These are phyloP conservation scores for Trichoderma semiorbis DNA, from an alignment of 2,329 filamentous ascomycete genomes.

Conservation along the genomic window DNA sequence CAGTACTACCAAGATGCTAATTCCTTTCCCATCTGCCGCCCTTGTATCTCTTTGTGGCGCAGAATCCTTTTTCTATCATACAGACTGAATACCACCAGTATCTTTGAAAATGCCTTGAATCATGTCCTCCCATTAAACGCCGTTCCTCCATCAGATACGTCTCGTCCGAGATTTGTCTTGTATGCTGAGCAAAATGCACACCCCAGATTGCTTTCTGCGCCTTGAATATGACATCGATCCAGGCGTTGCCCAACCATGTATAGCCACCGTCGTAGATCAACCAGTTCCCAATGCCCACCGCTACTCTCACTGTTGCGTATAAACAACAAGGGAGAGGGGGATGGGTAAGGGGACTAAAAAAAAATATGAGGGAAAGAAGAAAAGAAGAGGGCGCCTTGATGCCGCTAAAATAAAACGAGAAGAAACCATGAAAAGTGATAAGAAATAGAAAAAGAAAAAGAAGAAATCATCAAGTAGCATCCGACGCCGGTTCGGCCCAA, in stretches of 20 bases:
- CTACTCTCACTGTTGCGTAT: not conserved
- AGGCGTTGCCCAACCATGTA: not conserved
- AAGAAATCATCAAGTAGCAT: not conserved
- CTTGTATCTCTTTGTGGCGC: not conserved
- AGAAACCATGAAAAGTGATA: not conserved
- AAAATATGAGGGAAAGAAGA: not conserved
- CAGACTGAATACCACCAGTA: not conserved
- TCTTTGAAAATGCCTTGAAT: constrained; percentile 7
- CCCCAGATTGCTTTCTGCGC: not conserved
- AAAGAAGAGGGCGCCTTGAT: not conserved
- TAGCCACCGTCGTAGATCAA: not conserved
- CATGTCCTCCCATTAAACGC: constrained; percentile 12
- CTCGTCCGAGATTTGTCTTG: not conserved
- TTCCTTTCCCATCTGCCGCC: not conserved
- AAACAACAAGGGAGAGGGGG: not conserved
- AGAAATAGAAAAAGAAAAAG: not conserved
- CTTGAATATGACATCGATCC: not conserved
- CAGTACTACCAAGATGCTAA: not conserved
- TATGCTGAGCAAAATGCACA: constrained; percentile 10
- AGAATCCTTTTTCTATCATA: not conserved
- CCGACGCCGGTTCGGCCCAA: not conserved
- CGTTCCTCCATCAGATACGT: not conserved
- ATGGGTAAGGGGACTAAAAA: not conserved
- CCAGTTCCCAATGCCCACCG: not conserved
- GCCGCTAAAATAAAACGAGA: not conserved